These are phyloP conservation scores for Fusarium oligoseptatum DNA, from an alignment of 2,329 filamentous ascomycete genomes.

Conservation along the genomic window DNA sequence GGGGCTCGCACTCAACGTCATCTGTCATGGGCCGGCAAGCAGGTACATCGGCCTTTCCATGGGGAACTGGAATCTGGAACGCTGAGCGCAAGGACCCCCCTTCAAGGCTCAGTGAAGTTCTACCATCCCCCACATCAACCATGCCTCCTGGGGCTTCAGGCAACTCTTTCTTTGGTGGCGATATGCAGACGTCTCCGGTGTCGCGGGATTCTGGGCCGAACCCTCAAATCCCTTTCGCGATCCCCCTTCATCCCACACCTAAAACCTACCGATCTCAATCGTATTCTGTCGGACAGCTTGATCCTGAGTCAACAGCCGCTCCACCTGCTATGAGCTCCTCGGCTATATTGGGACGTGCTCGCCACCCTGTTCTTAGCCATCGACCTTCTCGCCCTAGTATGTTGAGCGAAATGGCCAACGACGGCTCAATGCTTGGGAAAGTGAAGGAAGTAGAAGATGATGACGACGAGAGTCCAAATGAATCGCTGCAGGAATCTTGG, in stretches of 20 bases:
- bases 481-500: conserved; percentile 61
- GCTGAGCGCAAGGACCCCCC: conserved; percentile 82
- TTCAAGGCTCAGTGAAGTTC: conserved; percentile 78
- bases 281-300: conserved; percentile 93
- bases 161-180: conserved; percentile 64
- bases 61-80: conserved; percentile 89
- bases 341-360: conserved; percentile 65
- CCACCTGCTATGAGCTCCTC: conserved; percentile 60
- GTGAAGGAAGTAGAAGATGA: conserved; percentile 79
- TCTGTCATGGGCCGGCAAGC: conserved; percentile 64
- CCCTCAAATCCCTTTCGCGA: conserved; percentile 84
- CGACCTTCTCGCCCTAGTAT: conserved; percentile 84
- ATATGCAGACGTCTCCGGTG: conserved; percentile 65
- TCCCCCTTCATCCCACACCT: conserved; percentile 88
- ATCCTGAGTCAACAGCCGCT: conserved; percentile 69
- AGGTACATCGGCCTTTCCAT: conserved; percentile 69
- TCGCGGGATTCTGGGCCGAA: conserved; percentile 67
- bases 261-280: conserved; percentile 97
- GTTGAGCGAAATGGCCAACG: conserved; percentile 78
- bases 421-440: conserved; percentile 73
- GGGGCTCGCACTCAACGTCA: conserved; percentile 67
- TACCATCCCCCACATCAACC: conserved; percentile 79
- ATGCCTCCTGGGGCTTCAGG: conserved; percentile 60
- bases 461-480: conserved; percentile 70
- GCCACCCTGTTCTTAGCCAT: conserved; percentile 80